Percentiles rank a stretch among this genome's conserved stretches.
Evolutionary conservation across 768 basidiomycete species (phyloP).

Genomic region (Tricholoma matsutake): DNA sequence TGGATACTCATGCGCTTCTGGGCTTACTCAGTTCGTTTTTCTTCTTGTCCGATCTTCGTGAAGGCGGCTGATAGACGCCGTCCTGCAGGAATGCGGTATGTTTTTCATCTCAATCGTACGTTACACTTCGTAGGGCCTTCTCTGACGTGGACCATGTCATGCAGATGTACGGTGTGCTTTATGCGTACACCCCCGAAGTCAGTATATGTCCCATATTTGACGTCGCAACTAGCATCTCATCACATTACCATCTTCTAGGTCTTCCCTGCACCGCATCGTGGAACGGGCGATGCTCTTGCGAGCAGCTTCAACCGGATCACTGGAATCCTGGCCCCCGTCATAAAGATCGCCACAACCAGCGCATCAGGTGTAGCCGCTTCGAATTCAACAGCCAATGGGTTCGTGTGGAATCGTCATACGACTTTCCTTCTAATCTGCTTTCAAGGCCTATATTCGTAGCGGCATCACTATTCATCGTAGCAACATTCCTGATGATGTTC

Average conservation of each 20-base stretch:
- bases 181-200: constrained; percentile 56
- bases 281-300: constrained; percentile 50
- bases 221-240: background rate
- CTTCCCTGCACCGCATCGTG: constrained; percentile 55
- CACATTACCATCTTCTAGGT: constrained; percentile 19
- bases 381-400: constrained; percentile 35
- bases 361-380: constrained; percentile 23
- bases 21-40: constrained; percentile 37
- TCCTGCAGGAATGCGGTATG: constrained; percentile 34
- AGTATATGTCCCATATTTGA: constrained; percentile 1
- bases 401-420: constrained; percentile 1
- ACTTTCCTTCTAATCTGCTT: background rate
- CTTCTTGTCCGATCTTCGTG: background rate
- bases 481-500: constrained; percentile 37
- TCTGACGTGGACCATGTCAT: background rate
- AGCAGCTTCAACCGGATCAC: constrained; percentile 47
- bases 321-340: constrained; percentile 46
- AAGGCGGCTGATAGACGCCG: background rate
- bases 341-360: constrained; percentile 44
- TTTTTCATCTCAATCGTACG: background rate
- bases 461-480: constrained; percentile 42
- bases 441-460: constrained; percentile 48
- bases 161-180: constrained; percentile 51
- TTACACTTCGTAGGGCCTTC: background rate
- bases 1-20: constrained; percentile 43